Conservation (phyloP, 169 alveolate species). For the Babesia ovis region DNA sequence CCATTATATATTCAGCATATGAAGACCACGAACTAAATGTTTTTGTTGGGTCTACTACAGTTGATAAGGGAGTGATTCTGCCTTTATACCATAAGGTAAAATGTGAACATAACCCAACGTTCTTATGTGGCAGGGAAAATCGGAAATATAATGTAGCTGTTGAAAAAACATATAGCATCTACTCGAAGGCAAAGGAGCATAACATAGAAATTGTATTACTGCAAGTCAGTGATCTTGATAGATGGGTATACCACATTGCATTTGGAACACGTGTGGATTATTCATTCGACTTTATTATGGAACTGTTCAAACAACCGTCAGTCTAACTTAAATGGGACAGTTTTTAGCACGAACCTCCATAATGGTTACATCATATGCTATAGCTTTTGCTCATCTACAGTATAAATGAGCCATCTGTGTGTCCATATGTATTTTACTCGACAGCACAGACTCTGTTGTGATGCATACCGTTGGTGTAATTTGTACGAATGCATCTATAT, state of each 20-base stretch:
- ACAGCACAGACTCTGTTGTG: too few species aligned
- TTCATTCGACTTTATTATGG: constrained; percentile 1
- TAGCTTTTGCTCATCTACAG: too few species aligned
- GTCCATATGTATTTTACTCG: too few species aligned
- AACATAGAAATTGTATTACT: not conserved
- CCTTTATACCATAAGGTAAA: constrained; percentile 4
- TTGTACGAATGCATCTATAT: too few species aligned
- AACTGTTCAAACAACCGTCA: not conserved
- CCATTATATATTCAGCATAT: not conserved
- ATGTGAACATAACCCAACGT: constrained; percentile 12
- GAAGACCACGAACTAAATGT: not conserved
- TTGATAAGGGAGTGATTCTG: not conserved
- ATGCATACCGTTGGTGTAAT: too few species aligned
- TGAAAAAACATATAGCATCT: not conserved
- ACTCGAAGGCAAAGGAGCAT: not conserved
- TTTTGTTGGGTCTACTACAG: constrained; percentile 14
- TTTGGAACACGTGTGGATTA: constrained; percentile 10
- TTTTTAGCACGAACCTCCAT: too few species aligned
- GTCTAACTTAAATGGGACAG: too few species aligned
- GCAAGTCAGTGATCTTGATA: not conserved
- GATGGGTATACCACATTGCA: not conserved
- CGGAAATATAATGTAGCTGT: constrained; percentile 1
- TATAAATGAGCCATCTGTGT: too few species aligned
- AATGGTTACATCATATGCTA: too few species aligned
- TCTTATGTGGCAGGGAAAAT: constrained; percentile 10